Evolutionary conservation across 2,329 filamentous ascomycete species (phyloP).

Genomic region (Coleophoma cylindrospora): DNA sequence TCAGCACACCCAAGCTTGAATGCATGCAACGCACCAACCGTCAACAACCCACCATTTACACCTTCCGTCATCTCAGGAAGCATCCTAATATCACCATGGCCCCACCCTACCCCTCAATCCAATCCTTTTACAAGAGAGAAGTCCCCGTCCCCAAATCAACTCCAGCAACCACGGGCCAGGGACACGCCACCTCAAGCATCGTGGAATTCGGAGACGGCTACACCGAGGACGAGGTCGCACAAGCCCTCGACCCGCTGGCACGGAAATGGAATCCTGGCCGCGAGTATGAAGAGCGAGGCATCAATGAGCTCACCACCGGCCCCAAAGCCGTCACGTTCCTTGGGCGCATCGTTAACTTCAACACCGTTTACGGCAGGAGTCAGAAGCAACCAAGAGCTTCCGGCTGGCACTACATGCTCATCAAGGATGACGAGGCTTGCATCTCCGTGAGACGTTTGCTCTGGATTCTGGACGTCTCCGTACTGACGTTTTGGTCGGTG

Average conservation of each 20-base stretch:
- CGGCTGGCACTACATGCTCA: slow-evolving; percentile 45
- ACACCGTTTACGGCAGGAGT: slow-evolving; percentile 34
- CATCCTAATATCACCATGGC: slow-evolving; percentile 5
- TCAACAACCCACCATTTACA: not conserved
- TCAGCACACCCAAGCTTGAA: not conserved
- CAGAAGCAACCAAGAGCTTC: slow-evolving; percentile 38
- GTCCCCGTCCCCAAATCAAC: not conserved
- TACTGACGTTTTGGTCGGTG: not conserved
- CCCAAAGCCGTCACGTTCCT: slow-evolving; percentile 44
- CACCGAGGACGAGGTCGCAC: slow-evolving; percentile 39
- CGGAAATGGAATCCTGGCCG: slow-evolving; percentile 35
- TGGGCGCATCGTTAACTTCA: slow-evolving; percentile 52
- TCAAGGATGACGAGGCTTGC: slow-evolving; percentile 51
- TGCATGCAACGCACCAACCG: not conserved
- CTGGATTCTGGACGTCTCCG: not conserved
- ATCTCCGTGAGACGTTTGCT: slow-evolving; percentile 32
- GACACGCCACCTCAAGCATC: not conserved
- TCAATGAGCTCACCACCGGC: slow-evolving; percentile 43
- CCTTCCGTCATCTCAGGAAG: not conserved
- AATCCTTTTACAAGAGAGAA: slow-evolving; percentile 22
- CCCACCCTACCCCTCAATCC: slow-evolving; percentile 18
- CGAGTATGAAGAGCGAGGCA: slow-evolving; percentile 40
- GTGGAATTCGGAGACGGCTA: slow-evolving; percentile 43
- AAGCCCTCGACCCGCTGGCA: slow-evolving; percentile 31
- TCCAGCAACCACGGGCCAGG: not conserved